These are phyloP conservation scores for Iris macrosiphon DNA, from an alignment of 106 monocot genomes.

Conservation along the genomic window DNA sequence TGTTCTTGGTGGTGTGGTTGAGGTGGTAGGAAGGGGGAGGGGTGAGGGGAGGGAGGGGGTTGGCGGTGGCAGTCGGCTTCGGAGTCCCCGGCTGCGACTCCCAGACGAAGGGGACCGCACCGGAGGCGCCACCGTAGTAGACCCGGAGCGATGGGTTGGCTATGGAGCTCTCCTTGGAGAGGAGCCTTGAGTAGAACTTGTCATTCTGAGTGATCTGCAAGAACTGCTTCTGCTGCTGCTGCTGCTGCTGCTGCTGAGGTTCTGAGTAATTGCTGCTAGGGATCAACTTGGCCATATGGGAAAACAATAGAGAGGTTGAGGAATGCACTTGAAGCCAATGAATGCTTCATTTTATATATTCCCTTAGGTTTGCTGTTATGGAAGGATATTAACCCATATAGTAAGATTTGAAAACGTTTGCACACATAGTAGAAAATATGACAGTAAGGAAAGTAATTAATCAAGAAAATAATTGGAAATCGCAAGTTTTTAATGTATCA, in stretches of 20 bases:
- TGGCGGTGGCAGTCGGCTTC: conserved; percentile 4
- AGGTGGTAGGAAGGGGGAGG: conserved; percentile 11
- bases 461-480: too few relatives aligned
- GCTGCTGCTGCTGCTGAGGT: conserved; percentile 5
- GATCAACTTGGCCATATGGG: too few relatives aligned
- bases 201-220: conserved; percentile 22
- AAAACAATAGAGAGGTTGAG: too few relatives aligned
- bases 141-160: conserved; percentile 31
- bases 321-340: too few relatives aligned
- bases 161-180: conserved; percentile 30
- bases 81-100: conserved; percentile 38
- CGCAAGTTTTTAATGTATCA: too few relatives aligned
- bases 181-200: conserved; percentile 34
- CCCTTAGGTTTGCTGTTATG: too few relatives aligned
- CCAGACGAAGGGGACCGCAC: conserved; percentile 32
- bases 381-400: too few relatives aligned
- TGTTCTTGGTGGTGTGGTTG: conserved; percentile 1
- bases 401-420: too few relatives aligned
- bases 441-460: too few relatives aligned
- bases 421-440: too few relatives aligned
- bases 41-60: conserved; percentile 25
- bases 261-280: conserved; percentile 2
- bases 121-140: conserved; percentile 22
- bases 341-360: too few relatives aligned
- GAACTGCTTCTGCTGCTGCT: too few relatives aligned